Evolutionary conservation across 164 flowering plant genomes (phyloP), one percentile per base, ranked within the genome.

Genomic region (Umbellularia californica): DNA sequence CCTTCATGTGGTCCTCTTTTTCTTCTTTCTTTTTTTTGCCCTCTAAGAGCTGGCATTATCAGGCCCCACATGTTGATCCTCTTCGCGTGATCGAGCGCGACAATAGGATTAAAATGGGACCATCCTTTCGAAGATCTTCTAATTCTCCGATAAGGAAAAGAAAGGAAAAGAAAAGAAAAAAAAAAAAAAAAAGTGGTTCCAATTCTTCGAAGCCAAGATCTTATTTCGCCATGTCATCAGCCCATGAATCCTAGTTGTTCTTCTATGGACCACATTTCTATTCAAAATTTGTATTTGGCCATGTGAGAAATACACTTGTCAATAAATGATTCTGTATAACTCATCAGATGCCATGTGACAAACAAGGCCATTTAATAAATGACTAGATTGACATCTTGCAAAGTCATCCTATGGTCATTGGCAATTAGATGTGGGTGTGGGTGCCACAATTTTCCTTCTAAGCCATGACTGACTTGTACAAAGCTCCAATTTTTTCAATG

Each of bases 221-320:
- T 69, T 67, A 20, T 69, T 69, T 69, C 2, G 71, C 71, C 71
- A 69, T 35, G 55, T 69, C 71, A 69, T 28, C 69, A 2, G 41
- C 68, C 68, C 20, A 23, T 67, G 3, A 12, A 27, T 22, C 13
- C 66, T 20, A 20, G 24, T 3, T n/a, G n/a, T 63, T 23, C 25
- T 63, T 20, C 66, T 1, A 64, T 0, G 63, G 25, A 5, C 27
- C 27, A 64, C 41, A 35, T 27, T 17, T 30, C 3, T 30, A 13
- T 41, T 41, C 14, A 66, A 9, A 30, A 66, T 66, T 66, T 14
- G 12, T 20, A 24, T 11, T n/a, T 15, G 27, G 13, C 66, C 5
- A 22, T 28, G 25, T 27, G 33, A 15, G 35, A 19, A 1, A 64
- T 66, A 35, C 55, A 69, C 71, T n/a, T 47, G 55, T 2, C 55